Evolutionary conservation across 75 land plant genomes (phyloP), one percentile per base, ranked within the genome.

Genomic region (Picea sitchensis): DNA sequence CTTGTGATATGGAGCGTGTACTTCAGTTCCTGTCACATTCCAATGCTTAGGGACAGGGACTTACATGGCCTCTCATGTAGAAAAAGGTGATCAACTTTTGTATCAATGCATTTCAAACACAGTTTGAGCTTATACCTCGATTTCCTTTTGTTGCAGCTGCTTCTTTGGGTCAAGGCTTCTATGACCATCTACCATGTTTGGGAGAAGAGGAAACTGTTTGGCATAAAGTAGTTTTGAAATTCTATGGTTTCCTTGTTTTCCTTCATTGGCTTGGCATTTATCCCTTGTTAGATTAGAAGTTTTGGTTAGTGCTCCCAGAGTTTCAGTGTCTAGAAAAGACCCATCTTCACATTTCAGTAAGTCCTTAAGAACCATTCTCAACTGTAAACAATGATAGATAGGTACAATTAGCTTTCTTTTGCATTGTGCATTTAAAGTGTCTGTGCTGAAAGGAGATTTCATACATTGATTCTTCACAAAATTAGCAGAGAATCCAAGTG

Each of bases 321-420:
- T 81, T 41, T 88, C 82, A 47, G 69, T n/a, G 65, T 79, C 82
- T 60, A 92, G 79, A 1, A 79, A 72, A 51, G 77, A 51, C 41
- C 67, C 68, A 56, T 71, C 68, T 21, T 83, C 84, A 23, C 77
- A 67, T 58, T 73, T 84, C 80, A 91, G 54, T 21, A 87, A 20
- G 71, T 89, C 86, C 84, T 88, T 91, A 71, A 88, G 47, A 17
- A 86, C 63, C 61, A 80, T 41, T 72, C 90, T 86, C 77, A 92
- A 87, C 95, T 92, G 87, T 75, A 76, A 38, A 75, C 15, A 61
- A 65, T 14, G 15, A 58, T 34, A 58, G 67, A 59, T 9, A 78
- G 14, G 58, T 1, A 20, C 58, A 34, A 15, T 80, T 14, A 80
- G 5, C 67, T 71, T 71, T 41, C 26, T 58, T 11, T 21, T 31